Conservation (phyloP, 1,284 basidiomycete genomes). For the Ustilago cynodontis region DNA sequence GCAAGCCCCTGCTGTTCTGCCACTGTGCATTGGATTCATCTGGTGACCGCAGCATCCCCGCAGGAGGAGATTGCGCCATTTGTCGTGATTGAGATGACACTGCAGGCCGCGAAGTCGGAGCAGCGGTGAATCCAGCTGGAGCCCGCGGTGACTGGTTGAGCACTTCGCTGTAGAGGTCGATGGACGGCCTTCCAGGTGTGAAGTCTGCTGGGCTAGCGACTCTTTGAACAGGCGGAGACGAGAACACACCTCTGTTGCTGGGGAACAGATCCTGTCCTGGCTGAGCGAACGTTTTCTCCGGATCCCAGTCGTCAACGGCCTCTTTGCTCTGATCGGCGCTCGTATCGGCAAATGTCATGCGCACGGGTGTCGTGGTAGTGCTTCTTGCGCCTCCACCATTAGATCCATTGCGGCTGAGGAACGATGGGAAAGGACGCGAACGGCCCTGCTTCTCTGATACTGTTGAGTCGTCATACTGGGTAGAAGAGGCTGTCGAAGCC, state of each 20-base stretch:
- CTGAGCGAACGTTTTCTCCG: constrained; percentile 47
- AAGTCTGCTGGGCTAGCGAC: constrained; percentile 19
- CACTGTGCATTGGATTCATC: neutral
- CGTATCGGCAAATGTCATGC: constrained; percentile 17
- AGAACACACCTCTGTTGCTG: constrained; percentile 15
- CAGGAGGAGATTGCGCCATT: constrained; percentile 11
- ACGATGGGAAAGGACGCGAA: constrained; percentile 27
- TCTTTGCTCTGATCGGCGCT: constrained; percentile 12
- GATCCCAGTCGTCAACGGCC: constrained; percentile 44
- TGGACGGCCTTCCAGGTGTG: constrained; percentile 17
- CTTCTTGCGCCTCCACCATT: constrained; percentile 16
- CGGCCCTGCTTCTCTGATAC: constrained; percentile 18
- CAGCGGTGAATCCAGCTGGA: neutral
- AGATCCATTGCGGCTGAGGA: constrained; percentile 29
- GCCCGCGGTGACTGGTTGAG: constrained; percentile 25
- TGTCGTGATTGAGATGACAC: neutral
- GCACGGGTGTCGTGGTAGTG: constrained; percentile 27
- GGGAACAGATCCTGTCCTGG: constrained; percentile 45
- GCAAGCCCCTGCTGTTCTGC: neutral
- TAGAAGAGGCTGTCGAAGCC: neutral
- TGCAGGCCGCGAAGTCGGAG: neutral
- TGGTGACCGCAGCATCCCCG: constrained; percentile 1
- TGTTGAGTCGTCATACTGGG: constrained; percentile 12
- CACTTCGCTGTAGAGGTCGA: constrained; percentile 42
- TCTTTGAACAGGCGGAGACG: constrained; percentile 29